phyloP scores from a whole-genome alignment of 331 rosid genomes.

The Rosa hybrid region DNA sequence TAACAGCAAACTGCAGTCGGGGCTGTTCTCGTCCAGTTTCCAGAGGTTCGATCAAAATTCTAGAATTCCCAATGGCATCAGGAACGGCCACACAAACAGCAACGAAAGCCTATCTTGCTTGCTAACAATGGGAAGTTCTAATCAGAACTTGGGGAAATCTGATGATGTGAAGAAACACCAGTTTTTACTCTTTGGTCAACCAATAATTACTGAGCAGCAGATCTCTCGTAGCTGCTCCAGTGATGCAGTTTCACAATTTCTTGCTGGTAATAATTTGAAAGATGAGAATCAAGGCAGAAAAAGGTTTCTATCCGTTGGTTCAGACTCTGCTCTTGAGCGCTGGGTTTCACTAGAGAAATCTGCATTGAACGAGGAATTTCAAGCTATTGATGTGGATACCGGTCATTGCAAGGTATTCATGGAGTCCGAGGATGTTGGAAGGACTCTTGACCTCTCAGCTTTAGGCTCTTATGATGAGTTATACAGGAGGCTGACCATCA shows the following conservation, averaged over 20 bases:
- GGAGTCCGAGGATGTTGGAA: constrained; percentile 93
- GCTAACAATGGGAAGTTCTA: constrained; percentile 70
- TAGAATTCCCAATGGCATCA: constrained; percentile 45
- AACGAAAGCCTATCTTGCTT: constrained; percentile 61
- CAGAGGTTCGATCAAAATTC: constrained; percentile 45
- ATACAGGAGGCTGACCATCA: constrained; percentile 62
- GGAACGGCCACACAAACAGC: constrained; percentile 41
- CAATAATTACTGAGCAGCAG: constrained; percentile 91
- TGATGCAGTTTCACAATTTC: constrained; percentile 42
- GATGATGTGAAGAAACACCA: constrained; percentile 68
- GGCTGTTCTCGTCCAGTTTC: constrained; percentile 58
- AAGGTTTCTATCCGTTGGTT: constrained; percentile 44
- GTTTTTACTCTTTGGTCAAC: constrained; percentile 93
- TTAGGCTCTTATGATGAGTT: constrained; percentile 84
- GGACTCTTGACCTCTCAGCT: constrained; percentile 68
- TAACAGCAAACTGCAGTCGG: constrained; percentile 65
- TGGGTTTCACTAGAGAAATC: constrained; percentile 55
- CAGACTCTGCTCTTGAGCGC: constrained; percentile 42
- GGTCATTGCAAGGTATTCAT: constrained; percentile 96
- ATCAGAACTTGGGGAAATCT: constrained; percentile 62
- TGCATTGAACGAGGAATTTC: constrained; percentile 47
- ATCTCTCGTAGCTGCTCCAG: constrained; percentile 51
- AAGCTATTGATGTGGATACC: constrained; percentile 49
- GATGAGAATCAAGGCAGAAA: constrained; percentile 40
- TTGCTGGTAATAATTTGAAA: constrained; percentile 24